Evolutionary conservation across 1,139 yeast species (phyloP).

Genomic region (Magnusiomyces paraingens): DNA sequence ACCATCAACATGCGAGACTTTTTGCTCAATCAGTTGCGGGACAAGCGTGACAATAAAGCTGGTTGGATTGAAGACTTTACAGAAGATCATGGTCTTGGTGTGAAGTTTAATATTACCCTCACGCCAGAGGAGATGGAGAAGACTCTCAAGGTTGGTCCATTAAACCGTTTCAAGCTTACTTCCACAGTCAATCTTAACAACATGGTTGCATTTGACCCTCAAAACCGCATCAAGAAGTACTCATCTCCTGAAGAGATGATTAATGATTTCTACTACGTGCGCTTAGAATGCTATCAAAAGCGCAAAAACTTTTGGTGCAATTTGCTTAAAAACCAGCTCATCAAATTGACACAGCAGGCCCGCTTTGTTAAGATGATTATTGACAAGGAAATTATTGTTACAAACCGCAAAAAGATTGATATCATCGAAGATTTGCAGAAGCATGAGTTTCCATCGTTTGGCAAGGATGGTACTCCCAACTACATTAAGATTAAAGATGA

Average conservation of each 20-base stretch:
- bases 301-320: conserved; percentile 77
- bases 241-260: conserved; percentile 70
- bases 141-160: conserved; percentile 63
- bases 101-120: conserved; percentile 71
- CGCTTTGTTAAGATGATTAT: conserved; percentile 87
- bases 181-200: conserved; percentile 66
- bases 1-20: conserved; percentile 84
- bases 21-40: conserved; percentile 56
- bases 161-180: conserved; percentile 75
- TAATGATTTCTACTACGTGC: conserved; percentile 73
- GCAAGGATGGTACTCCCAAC: conserved; percentile 57
- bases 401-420: conserved; percentile 64
- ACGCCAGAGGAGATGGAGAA: conserved; percentile 78
- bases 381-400: conserved; percentile 60
- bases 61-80: conserved; percentile 97
- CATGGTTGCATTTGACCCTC: conserved; percentile 96
- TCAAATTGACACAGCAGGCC: conserved; percentile 75
- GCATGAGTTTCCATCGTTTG: conserved; percentile 69
- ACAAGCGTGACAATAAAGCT: conserved; percentile 31
- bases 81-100: conserved; percentile 82
- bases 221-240: conserved; percentile 81
- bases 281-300: conserved; percentile 84
- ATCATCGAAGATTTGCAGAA: conserved; percentile 58
- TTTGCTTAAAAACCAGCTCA: conserved; percentile 65
- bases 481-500: conserved; percentile 34